phyloP scores from a whole-genome alignment of 192 early-diverging fungal genomes.

The Neocallimastix lanati region DNA sequence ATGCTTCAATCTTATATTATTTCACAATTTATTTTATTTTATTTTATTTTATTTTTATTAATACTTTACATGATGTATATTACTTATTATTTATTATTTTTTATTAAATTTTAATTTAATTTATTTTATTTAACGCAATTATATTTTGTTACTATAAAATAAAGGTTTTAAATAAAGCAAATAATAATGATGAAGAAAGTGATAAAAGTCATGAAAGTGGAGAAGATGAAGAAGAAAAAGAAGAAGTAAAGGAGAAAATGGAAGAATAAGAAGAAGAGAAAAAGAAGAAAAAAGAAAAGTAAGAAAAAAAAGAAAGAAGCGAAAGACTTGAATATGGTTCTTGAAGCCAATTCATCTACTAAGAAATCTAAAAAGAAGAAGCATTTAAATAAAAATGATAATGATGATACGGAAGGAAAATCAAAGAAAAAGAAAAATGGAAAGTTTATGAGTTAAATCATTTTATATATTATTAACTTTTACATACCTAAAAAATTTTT shows the following conservation, averaged over 20 bases:
- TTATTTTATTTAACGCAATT: too few relatives aligned
- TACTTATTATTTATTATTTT: too few relatives aligned
- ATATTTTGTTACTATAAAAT: too few relatives aligned
- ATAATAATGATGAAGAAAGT: slow-evolving; percentile 2
- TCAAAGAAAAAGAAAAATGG: not conserved
- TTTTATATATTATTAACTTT: too few relatives aligned
- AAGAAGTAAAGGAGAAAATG: not conserved
- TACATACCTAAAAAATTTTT: too few relatives aligned
- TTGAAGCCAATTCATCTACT: slow-evolving; percentile 30
- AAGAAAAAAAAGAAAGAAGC: slow-evolving; percentile 6
- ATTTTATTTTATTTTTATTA: too few relatives aligned
- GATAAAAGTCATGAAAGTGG: slow-evolving; percentile 3
- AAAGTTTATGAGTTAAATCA: not conserved
- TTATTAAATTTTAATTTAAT: too few relatives aligned
- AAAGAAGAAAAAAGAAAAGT: slow-evolving; percentile 22
- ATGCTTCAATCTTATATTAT: too few relatives aligned
- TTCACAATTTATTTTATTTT: too few relatives aligned
- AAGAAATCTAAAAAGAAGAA: not conserved
- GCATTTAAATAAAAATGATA: not conserved
- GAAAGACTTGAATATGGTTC: slow-evolving; percentile 24
- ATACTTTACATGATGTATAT: too few relatives aligned
- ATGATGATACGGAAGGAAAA: not conserved
- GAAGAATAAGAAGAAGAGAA: not conserved
- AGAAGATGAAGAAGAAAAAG: slow-evolving; percentile 9
- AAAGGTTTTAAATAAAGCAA: not conserved